A percentile compares a stretch with the other conserved stretches of the same genome.
Conservation (phyloP, 768 basidiomycete species). For the Tephrocybe sp. region DNA sequence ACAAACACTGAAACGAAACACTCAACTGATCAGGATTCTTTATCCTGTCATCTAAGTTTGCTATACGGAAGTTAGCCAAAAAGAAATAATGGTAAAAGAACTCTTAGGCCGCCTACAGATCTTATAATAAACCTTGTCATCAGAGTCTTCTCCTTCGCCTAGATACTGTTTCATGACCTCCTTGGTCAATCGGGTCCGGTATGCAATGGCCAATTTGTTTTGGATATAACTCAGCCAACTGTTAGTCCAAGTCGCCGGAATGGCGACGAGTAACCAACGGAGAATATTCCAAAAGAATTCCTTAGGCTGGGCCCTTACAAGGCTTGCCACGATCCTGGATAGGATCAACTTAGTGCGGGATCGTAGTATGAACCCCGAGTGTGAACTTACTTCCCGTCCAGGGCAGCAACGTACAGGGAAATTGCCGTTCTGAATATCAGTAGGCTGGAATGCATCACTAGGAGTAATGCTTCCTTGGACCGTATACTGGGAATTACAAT, state of each 20-base stretch:
- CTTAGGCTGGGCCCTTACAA: slow-evolving; percentile 80
- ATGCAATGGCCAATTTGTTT: slow-evolving; percentile 87
- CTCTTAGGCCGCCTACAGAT: slow-evolving; percentile 49
- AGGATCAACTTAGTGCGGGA: slow-evolving; percentile 3
- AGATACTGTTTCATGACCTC: slow-evolving; percentile 85
- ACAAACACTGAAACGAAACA: slow-evolving; percentile 6
- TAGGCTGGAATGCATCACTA: slow-evolving; percentile 86
- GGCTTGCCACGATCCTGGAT: slow-evolving; percentile 85
- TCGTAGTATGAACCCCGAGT: not conserved
- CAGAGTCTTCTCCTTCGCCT: slow-evolving; percentile 62
- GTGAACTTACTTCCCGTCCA: slow-evolving; percentile 80
- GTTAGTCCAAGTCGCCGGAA: slow-evolving; percentile 92
- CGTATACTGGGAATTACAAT: slow-evolving; percentile 87
- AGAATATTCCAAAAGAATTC: slow-evolving; percentile 84
- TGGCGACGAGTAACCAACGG: slow-evolving; percentile 88
- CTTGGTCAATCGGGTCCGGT: slow-evolving; percentile 81
- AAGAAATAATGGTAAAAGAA: not conserved
- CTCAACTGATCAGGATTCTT: slow-evolving; percentile 91
- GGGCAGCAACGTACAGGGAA: slow-evolving; percentile 88
- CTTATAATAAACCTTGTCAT: slow-evolving; percentile 92
- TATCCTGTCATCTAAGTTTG: slow-evolving; percentile 92
- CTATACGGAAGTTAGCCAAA: slow-evolving; percentile 34
- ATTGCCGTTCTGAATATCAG: slow-evolving; percentile 89
- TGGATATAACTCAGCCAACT: slow-evolving; percentile 93
- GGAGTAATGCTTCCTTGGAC: slow-evolving; percentile 84